phyloP scores from a whole-genome alignment of 2,329 filamentous ascomycete genomes.

The Xylariaceae sp. region DNA sequence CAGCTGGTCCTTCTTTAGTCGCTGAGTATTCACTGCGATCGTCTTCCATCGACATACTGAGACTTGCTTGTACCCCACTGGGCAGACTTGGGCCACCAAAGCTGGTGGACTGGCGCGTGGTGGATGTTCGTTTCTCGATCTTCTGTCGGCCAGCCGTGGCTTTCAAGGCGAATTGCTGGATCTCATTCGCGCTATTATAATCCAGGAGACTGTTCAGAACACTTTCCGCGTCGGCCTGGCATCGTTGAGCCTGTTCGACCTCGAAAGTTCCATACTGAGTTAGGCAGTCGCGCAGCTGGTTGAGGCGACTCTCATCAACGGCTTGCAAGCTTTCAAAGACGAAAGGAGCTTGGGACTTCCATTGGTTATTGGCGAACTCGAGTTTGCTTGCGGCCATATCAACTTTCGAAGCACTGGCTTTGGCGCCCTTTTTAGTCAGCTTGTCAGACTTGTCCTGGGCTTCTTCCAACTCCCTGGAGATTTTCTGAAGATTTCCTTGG shows the following conservation, averaged over 20 bases:
- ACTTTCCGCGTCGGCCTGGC: conserved; percentile 67
- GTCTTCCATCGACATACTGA: conserved; percentile 33
- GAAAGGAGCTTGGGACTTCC: conserved; percentile 91
- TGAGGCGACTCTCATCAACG: conserved; percentile 81
- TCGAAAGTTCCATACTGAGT: conserved; percentile 94
- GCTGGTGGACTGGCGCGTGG: conserved; percentile 39
- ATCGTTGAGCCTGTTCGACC: conserved; percentile 76
- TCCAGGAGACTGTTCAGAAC: conserved; percentile 80
- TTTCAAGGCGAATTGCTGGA: conserved; percentile 60
- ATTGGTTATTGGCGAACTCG: conserved; percentile 74
- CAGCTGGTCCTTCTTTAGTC: conserved; percentile 39
- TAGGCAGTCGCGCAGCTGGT: conserved; percentile 82
- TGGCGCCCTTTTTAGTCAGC: conserved; percentile 70
- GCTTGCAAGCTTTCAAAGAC: conserved; percentile 91
- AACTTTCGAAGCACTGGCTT: conserved; percentile 70
- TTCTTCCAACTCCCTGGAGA: conserved; percentile 80
- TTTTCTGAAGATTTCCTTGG: conserved; percentile 68
- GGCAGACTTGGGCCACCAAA: conserved; percentile 26
- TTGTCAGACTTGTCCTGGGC: conserved; percentile 84
- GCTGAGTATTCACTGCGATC: conserved; percentile 43
- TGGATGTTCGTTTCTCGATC: conserved; percentile 40
- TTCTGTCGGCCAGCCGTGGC: conserved; percentile 41
- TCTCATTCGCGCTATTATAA: conserved; percentile 80
- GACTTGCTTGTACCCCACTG: conserved; percentile 26
- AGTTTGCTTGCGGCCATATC: conserved; percentile 67